These are phyloP conservation scores for Leccinum griseonigrum DNA, from an alignment of 1,284 basidiomycete species.

Conservation along the genomic window DNA sequence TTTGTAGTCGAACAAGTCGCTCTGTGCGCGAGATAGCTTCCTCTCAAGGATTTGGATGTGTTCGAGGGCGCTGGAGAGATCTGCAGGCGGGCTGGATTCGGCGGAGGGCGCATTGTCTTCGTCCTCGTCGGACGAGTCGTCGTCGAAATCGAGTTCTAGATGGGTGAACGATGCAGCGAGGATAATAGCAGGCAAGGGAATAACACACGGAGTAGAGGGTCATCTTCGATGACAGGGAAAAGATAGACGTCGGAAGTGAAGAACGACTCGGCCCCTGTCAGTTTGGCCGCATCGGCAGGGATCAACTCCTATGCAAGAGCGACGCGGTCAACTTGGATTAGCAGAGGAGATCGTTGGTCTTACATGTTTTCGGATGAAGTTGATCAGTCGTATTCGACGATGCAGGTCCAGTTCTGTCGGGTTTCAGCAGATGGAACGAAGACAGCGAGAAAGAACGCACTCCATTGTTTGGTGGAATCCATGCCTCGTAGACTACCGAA, in stretches of 20 bases:
- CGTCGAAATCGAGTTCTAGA: slow-evolving; percentile 58
- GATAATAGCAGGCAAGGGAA: not conserved
- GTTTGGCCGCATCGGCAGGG: slow-evolving; percentile 39
- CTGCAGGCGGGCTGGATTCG: slow-evolving; percentile 27
- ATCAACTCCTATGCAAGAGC: slow-evolving; percentile 47
- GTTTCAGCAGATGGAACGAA: slow-evolving; percentile 3
- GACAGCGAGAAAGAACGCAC: slow-evolving; percentile 39
- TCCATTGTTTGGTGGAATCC: slow-evolving; percentile 46
- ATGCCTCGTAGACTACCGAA: slow-evolving; percentile 67
- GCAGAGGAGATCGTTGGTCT: slow-evolving; percentile 20
- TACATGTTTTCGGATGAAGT: slow-evolving; percentile 79
- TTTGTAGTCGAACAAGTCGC: slow-evolving; percentile 60
- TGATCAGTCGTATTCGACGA: slow-evolving; percentile 77
- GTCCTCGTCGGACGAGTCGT: slow-evolving; percentile 77
- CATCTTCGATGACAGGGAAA: slow-evolving; percentile 76
- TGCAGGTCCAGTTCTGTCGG: slow-evolving; percentile 59
- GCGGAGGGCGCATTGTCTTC: slow-evolving; percentile 20
- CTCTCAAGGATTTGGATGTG: slow-evolving; percentile 52
- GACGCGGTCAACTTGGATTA: not conserved
- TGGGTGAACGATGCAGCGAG: not conserved
- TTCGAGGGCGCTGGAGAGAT: slow-evolving; percentile 38
- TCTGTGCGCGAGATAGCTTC: slow-evolving; percentile 50
- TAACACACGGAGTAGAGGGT: slow-evolving; percentile 81
- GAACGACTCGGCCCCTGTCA: slow-evolving; percentile 61
- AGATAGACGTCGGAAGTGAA: slow-evolving; percentile 77